Conservation (phyloP, 495 filamentous ascomycete species). For the Penicillium roqueforti region DNA sequence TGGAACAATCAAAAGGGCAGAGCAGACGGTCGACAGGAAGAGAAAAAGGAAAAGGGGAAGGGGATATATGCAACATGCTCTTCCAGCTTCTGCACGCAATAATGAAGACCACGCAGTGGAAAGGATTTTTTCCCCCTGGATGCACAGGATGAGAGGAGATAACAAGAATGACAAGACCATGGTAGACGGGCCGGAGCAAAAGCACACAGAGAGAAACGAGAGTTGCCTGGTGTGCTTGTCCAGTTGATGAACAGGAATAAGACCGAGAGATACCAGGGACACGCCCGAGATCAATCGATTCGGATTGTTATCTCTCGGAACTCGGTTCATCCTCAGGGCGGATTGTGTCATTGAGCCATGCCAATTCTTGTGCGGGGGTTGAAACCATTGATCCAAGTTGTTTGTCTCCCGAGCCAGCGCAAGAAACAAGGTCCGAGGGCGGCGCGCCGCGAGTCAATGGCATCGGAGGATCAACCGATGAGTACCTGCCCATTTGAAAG, state of each 20-base stretch:
- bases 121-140: conserved; percentile 10
- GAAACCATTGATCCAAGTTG: neutral
- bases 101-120: conserved; percentile 10
- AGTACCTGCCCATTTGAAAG: conserved; percentile 11
- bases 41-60: conserved; percentile 13
- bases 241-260: conserved; percentile 8
- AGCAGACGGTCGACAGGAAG: neutral
- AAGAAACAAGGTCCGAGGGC: neutral
- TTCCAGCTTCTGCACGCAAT: conserved; percentile 6
- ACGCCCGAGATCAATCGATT: neutral
- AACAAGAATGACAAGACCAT: conserved; percentile 9
- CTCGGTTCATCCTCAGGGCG: neutral
- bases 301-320: neutral
- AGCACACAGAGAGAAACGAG: conserved; percentile 6
- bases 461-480: conserved; percentile 1
- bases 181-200: conserved; percentile 5
- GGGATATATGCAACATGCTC: conserved; percentile 31
- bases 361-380: neutral
- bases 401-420: neutral
- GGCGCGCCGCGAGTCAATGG: neutral
- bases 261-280: neutral
- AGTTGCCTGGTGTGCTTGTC: neutral
- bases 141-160: conserved; percentile 1
- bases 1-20: conserved; percentile 18
- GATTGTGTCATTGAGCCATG: neutral